Evolutionary conservation across 768 basidiomycete genomes (phyloP), one percentile per base, ranked within the genome.

Genomic region (Termitomyces sp.): DNA sequence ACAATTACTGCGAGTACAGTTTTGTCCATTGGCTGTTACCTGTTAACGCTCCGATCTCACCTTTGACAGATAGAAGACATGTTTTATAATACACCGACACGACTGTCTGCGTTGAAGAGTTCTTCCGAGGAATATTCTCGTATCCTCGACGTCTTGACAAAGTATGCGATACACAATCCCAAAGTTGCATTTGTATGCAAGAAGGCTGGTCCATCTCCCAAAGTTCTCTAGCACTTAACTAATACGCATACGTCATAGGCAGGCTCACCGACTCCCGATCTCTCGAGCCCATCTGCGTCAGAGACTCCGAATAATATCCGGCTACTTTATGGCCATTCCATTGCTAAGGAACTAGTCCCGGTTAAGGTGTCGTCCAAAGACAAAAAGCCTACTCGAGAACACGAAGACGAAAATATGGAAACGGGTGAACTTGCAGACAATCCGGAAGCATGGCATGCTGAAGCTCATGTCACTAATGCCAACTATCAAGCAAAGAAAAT

Each of bases 131-230:
- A 99, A 67, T 98, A 96, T 69, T 81, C 85, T 5, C 82, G 92
- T 34, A 94, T 98, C 42, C 78, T 98, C 2, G 92, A 96, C 60
- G 91, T 98, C 10, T 78, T 98, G 27, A 92, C 91, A 2, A 90
- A 89, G 59, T 99, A 99, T 67, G 93, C 97, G 0, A 79, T 95
- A 10, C 97, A 99, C 69, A 98, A 99, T 67, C 84, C 96, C 0
- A 83, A 81, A 11, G 84, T 95, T 3, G 81, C 94, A 0, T 96
- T 98, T 73, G 77, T 85, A 0, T 98, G 95, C 79, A 95, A 91
- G 71, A 98, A 98, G 83, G 93, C 89, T 64, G 52, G 17, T 43
- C n/a, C 23, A 9, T n/a, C 35, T 47, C 1, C 25, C 46, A 12
- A 47, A 11, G 7, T 51, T 25, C 10, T 51, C 25, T 7, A 44